phyloP scores from a whole-genome alignment of 306 rosid species.

The Corylus avellana region DNA sequence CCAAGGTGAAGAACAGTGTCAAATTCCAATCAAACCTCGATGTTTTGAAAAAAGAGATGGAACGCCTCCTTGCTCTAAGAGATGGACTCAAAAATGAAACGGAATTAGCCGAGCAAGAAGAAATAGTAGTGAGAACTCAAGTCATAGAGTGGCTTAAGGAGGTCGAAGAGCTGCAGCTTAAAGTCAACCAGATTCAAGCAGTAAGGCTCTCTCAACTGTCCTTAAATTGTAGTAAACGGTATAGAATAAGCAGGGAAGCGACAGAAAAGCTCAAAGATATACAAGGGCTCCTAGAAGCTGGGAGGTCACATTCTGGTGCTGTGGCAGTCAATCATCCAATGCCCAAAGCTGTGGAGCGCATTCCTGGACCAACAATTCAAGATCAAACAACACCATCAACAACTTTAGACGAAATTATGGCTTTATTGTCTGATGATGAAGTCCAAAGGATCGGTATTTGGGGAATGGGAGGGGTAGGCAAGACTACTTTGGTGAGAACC shows the following conservation, averaged over 20 bases:
- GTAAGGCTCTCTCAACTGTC: background rate
- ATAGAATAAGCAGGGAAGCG: background rate
- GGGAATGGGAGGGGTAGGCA: constrained; percentile 29
- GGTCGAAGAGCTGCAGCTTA: background rate
- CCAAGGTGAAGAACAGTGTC: background rate
- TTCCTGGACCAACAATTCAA: constrained; percentile 16
- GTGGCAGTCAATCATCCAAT: background rate
- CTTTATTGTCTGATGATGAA: background rate
- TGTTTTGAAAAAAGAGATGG: background rate
- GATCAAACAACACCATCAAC: constrained; percentile 16
- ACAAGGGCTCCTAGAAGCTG: background rate
- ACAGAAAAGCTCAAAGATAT: background rate
- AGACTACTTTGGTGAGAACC: constrained; percentile 23
- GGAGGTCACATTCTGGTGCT: background rate
- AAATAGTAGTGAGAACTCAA: background rate
- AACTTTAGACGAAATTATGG: background rate
- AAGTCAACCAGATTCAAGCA: background rate
- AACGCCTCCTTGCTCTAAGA: background rate
- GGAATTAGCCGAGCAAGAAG: background rate
- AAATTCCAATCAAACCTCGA: background rate
- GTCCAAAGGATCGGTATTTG: constrained; percentile 20
- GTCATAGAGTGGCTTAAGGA: background rate
- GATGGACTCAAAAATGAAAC: background rate
- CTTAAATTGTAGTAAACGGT: constrained; percentile 1
- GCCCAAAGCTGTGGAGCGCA: background rate